Evolutionary conservation across 805 yeast species (phyloP), one percentile per base, ranked within the genome.

Genomic region (Schizosaccharomyces lindneri): DNA sequence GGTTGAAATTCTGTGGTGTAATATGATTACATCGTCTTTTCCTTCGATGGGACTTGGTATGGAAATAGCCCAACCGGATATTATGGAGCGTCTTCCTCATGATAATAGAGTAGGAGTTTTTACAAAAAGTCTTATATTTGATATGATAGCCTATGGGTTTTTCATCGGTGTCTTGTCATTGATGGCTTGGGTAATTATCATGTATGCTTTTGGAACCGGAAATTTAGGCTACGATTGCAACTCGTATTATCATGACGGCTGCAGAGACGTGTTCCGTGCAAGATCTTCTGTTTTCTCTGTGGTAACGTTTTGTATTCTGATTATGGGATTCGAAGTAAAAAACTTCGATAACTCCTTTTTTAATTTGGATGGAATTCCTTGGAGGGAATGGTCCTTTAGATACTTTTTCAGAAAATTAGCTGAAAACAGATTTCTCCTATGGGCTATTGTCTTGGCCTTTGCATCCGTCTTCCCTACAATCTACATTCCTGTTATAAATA

Each of bases 401-500:
- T 55, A 62, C 43, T 63, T 62, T 43, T 76, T 78, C 67, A 75
- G 70, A 63, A 89, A 83, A 68, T 71, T 86, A 55, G 85, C 87
- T 85, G 72, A 72, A 15, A 87, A 87, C 72, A 80, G 84, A 70
- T 81, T 87, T 65, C 74, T 87, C 68, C 84, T 86, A 74, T 85
- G 89, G 88, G 85, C 95, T 0, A 79, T 87, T 59, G 69, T 83
- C 43, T 73, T 79, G 61, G 95, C 93, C 1, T 79, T 84, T 64
- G 70, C 78, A 15, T 77, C 87, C 1, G 82, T 84, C 3, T 82
- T 87, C 78, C 95, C 95, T 55, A 84, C 85, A 21, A 80, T 86
- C 48, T 86, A 86, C 71, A 87, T 87, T 65, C 95, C 95, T 5
- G 94, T 84, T n/a, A 85, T 87, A 68, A 87, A 87, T 70, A 73